Base-by-base conservation (phyloP, 2,329 filamentous ascomycete genomes). In the Ophiostoma sp. region DNA sequence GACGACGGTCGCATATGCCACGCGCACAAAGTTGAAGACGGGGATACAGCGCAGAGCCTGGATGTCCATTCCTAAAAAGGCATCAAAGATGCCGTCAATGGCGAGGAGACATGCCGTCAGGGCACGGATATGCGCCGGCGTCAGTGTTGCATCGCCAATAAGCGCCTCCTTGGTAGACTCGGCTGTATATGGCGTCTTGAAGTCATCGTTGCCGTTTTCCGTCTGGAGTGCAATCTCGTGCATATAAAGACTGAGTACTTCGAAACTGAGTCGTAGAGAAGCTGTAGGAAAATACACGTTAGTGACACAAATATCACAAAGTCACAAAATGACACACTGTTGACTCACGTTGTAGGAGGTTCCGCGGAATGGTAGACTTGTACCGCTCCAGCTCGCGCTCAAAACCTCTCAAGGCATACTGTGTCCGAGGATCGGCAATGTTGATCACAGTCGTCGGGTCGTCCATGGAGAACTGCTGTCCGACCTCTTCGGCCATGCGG, bases 191-290 rank as follows among this genome's bases (percentile, higher is more conserved):
- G 84, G 84, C 25, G 83, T 83, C 74, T 78, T 82, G 77, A 87
- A 86, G 33, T 90, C 86, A 8, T 89, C 84, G 25, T 83, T 84
- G 75, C 88, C 87, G 70, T 69, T 68, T 19, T 92, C 90, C 9
- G 88, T 84, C 76, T 93, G 90, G 75, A 95, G 87, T 2, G 88
- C 90, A 71, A 93, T 88, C 80, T 95, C 93, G 79, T 95, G 91
- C 83, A 94, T 90, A 79, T 92, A 94, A 2, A 95, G 83, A 75
- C 86, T 91, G 48, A 93, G 80, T 1, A 91, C 87, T 75, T 90
- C 84, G 76, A 93, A 90, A 74, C 88, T 87, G 76, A 94, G 86
- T 22, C 84, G 82, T 63, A 94, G 83, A 0, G 88, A 85, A n/a
- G 88, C 90, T 90, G 79, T 69, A 48, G 19, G 5, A 5, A 8